phyloP scores from a whole-genome alignment of 1,284 basidiomycete genomes.

The Irpex sp. region DNA sequence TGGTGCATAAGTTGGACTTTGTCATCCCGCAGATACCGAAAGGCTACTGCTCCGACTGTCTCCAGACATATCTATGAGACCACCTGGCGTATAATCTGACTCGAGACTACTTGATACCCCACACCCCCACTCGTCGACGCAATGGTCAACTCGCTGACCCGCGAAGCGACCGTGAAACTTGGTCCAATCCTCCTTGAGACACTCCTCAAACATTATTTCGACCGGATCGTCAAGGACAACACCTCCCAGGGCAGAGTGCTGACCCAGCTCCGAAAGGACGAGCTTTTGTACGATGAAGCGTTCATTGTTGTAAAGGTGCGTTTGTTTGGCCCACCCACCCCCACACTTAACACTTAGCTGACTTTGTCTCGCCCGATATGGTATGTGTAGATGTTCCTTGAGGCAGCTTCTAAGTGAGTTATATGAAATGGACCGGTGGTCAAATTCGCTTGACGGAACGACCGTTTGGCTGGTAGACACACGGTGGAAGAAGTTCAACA shows the following conservation, averaged over 20 bases:
- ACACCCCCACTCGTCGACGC: background rate
- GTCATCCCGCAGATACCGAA: background rate
- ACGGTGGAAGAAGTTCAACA: conserved; percentile 84
- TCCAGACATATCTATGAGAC: background rate
- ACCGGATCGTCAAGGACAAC: conserved; percentile 49
- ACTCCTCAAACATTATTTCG: conserved; percentile 80
- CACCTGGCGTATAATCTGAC: background rate
- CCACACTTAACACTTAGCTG: background rate
- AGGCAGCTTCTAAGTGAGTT: conserved; percentile 38
- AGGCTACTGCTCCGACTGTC: background rate
- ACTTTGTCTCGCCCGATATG: background rate
- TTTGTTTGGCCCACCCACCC: background rate
- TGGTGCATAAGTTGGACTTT: background rate
- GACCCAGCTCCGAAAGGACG: conserved; percentile 62
- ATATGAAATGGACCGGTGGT: background rate
- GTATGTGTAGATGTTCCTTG: conserved; percentile 39
- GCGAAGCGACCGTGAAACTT: conserved; percentile 58
- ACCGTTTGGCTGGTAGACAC: conserved; percentile 37
- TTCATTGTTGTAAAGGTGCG: conserved; percentile 77
- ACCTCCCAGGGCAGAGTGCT: conserved; percentile 23
- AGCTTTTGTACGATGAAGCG: conserved; percentile 80
- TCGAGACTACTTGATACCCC: no score
- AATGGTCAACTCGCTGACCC: conserved; percentile 47
- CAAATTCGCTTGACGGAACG: background rate
- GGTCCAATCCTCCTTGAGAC: conserved; percentile 79